phyloP scores from a whole-genome alignment of 345 rosid species.

The Pugionium cornutum region DNA sequence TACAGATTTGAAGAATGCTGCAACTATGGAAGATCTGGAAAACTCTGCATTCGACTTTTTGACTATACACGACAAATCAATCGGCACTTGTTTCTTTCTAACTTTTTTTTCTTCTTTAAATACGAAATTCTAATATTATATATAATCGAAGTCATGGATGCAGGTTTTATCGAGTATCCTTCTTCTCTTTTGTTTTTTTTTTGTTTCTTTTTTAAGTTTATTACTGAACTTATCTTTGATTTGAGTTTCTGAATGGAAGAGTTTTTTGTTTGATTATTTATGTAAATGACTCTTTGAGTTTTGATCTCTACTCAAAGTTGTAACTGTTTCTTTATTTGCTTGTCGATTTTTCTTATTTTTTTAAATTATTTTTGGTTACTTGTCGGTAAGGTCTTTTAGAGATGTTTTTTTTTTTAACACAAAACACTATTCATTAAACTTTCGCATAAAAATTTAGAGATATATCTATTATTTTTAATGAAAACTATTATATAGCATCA shows the following conservation, averaged over 20 bases:
- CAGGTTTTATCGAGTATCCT: slow-evolving; percentile 33
- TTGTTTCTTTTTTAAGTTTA: not conserved
- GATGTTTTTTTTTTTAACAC: too few species aligned
- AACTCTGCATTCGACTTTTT: too few species aligned
- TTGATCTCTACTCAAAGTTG: slow-evolving; percentile 13
- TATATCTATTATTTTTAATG: too few species aligned
- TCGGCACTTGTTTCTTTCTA: too few species aligned
- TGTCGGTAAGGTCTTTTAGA: too few species aligned
- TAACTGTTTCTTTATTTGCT: not conserved
- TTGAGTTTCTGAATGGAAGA: not conserved
- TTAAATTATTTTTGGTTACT: too few species aligned
- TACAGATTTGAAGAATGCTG: too few species aligned
- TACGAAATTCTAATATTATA: slow-evolving; percentile 3
- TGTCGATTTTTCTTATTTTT: not conserved
- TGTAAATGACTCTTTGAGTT: slow-evolving; percentile 22
- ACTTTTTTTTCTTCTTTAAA: not conserved
- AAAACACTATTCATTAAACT: too few species aligned
- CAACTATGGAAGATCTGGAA: too few species aligned
- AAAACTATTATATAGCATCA: too few species aligned
- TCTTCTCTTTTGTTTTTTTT: not conserved
- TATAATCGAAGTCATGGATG: slow-evolving; percentile 22
- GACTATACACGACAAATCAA: too few species aligned
- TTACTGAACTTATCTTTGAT: not conserved
- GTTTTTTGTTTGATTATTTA: slow-evolving; percentile 22
- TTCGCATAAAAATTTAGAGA: too few species aligned